phyloP scores from a whole-genome alignment of 495 filamentous ascomycete genomes.

The Arthonia radiata region DNA sequence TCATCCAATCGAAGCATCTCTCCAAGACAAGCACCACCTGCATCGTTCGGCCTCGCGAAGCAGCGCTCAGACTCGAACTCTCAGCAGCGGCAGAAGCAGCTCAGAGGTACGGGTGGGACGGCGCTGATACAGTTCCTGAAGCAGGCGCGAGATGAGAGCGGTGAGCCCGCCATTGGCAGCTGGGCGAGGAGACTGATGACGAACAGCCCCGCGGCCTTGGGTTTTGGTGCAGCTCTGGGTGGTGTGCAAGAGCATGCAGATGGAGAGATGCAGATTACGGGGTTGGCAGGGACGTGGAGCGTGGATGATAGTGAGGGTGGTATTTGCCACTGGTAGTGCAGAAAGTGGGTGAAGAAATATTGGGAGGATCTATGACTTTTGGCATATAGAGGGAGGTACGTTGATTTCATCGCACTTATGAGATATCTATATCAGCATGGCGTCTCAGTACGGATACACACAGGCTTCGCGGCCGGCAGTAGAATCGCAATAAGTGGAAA shows the following conservation, averaged over 20 bases:
- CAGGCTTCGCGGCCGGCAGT: too few relatives aligned
- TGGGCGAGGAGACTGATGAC: conserved; percentile 59
- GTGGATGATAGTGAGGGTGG: conserved; percentile 64
- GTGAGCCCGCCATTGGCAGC: conserved; percentile 65
- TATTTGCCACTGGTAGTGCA: conserved; percentile 30
- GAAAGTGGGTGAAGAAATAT: too few relatives aligned
- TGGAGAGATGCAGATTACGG: conserved; percentile 42
- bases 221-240: conserved; percentile 8
- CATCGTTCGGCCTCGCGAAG: background rate
- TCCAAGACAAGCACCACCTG: conserved; percentile 5
- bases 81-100: conserved; percentile 23
- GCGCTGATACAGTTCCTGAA: conserved; percentile 83
- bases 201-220: conserved; percentile 18
- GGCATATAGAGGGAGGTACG: too few relatives aligned
- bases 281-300: conserved; percentile 64
- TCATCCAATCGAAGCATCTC: conserved; percentile 20
- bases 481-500: too few relatives aligned
- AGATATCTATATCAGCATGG: too few relatives aligned
- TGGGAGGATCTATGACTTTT: too few relatives aligned
- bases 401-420: too few relatives aligned
- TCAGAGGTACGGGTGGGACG: conserved; percentile 81
- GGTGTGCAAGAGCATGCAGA: conserved; percentile 31
- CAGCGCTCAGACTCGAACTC: background rate
- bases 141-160: conserved; percentile 86
- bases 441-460: too few relatives aligned